A percentile compares a stretch with the other conserved stretches of the same genome.
These are phyloP conservation scores for Lyophyllum atratum DNA, from an alignment of 768 basidiomycete genomes.

Conservation along the genomic window DNA sequence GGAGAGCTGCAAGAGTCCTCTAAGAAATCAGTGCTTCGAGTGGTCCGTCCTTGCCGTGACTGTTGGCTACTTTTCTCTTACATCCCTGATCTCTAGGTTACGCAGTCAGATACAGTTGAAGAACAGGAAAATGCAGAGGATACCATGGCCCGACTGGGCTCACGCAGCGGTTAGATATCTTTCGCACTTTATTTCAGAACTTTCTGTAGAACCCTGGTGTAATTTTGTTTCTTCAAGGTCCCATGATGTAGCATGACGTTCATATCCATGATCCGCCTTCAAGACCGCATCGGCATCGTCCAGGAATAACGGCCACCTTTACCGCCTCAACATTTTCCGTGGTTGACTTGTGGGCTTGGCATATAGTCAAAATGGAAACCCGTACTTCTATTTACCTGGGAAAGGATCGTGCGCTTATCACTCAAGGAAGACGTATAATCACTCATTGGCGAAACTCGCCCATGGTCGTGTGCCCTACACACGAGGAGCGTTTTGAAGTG, in stretches of 20 bases:
- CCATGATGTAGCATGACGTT: conserved; percentile 38
- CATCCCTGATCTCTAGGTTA: conserved; percentile 56
- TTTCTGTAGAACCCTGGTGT: conserved; percentile 20
- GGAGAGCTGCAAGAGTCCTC: conserved; percentile 98
- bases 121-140: conserved; percentile 87
- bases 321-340: neutral
- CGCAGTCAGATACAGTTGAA: conserved; percentile 81
- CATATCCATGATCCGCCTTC: neutral
- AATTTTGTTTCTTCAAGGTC: conserved; percentile 37
- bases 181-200: conserved; percentile 16
- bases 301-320: neutral
- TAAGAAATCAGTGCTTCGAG: conserved; percentile 80
- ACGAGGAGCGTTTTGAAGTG: neutral
- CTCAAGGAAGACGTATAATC: neutral
- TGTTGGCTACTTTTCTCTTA: neutral
- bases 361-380: neutral
- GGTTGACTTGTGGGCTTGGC: neutral
- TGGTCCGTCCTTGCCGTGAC: conserved; percentile 31
- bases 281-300: neutral
- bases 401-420: neutral
- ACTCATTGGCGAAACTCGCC: neutral
- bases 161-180: conserved; percentile 63
- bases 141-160: conserved; percentile 73
- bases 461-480: neutral
- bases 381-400: neutral